Conservation (phyloP, 2,329 filamentous ascomycete genomes). For the Scytalidium lignicola region DNA sequence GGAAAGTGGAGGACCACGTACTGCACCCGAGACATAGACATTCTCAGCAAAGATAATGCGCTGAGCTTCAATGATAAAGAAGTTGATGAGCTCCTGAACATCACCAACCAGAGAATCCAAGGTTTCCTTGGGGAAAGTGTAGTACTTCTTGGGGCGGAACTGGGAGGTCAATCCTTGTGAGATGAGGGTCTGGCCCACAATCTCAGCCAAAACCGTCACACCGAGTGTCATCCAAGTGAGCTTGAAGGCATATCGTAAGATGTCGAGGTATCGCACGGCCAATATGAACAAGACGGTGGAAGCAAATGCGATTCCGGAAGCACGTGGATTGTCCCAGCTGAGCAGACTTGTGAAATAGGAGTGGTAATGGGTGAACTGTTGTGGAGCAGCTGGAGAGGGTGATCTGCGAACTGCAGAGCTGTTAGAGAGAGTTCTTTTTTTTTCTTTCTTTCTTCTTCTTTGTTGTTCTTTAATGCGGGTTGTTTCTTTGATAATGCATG, state of each 20-base stretch:
- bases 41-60: constrained; percentile 66
- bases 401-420: constrained; percentile 53
- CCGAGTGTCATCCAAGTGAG: constrained; percentile 58
- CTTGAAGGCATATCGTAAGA: constrained; percentile 61
- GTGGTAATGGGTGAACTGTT: constrained; percentile 64
- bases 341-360: constrained; percentile 65
- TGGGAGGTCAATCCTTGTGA: constrained; percentile 60
- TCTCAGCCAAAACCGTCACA: constrained; percentile 56
- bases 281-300: constrained; percentile 52
- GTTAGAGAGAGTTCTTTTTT: constrained; percentile 53
- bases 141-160: constrained; percentile 62
- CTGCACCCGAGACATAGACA: constrained; percentile 51
- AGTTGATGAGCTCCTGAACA: constrained; percentile 64
- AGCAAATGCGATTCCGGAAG: constrained; percentile 60
- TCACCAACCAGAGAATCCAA: constrained; percentile 58
- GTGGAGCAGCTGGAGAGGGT: constrained; percentile 50
- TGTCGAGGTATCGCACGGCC: constrained; percentile 59
- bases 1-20: constrained; percentile 35
- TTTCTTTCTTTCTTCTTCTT: constrained; percentile 53
- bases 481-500: no score
- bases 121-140: constrained; percentile 58
- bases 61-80: constrained; percentile 66
- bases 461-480: no score
- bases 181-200: constrained; percentile 55
- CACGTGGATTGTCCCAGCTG: constrained; percentile 64